Evolutionary conservation across 805 yeast species (phyloP), one percentile per base, ranked within the genome.

Genomic region (Nakazawaea wickerhamii): DNA sequence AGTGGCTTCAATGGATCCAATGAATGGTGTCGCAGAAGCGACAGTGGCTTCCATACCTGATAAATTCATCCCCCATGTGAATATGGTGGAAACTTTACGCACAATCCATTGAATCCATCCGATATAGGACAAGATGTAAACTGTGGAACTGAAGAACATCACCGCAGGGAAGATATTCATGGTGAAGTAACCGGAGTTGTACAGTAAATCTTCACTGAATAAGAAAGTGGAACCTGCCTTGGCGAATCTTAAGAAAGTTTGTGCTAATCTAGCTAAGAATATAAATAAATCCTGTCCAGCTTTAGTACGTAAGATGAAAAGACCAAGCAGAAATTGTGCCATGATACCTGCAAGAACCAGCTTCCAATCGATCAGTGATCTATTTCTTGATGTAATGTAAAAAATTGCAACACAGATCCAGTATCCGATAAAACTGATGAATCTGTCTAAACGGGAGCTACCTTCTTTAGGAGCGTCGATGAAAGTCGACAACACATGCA

Each of bases 1-100:
- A 5, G 83, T 82, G 40, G 77, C 68, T 60, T 78, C 84, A 52
- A 84, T 84, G 49, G 75, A 77, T 33, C 84, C 84, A 49, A 78
- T 67, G 57, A 78, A 78, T 4, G 84, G 84, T 21, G 83, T 73
- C 1, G 83, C 84, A 35, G 82, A 80, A 4, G 81, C 81, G 23
- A 77, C 79, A 37, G 76, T 73, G 19, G 82, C 75, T 55, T 79
- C 84, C 38, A 83, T 81, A 50, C 84, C 84, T 20, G 77, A 68
- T 20, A 75, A 73, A 45, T 67, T 62, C 65, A 77, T 67, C 27
- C 75, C 55, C 81, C 81, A 78, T 65, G 70, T 75, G 64, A 79
- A 76, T 51, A 77, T 70, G 51, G 60, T 59, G 14, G 81, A 77
- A 50, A 75, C 73, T 57, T 78, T 79, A 32, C 68, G 68, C 43